These are phyloP conservation scores for Metschnikowia arizonensis DNA, from an alignment of 805 yeast genomes.

Conservation along the genomic window DNA sequence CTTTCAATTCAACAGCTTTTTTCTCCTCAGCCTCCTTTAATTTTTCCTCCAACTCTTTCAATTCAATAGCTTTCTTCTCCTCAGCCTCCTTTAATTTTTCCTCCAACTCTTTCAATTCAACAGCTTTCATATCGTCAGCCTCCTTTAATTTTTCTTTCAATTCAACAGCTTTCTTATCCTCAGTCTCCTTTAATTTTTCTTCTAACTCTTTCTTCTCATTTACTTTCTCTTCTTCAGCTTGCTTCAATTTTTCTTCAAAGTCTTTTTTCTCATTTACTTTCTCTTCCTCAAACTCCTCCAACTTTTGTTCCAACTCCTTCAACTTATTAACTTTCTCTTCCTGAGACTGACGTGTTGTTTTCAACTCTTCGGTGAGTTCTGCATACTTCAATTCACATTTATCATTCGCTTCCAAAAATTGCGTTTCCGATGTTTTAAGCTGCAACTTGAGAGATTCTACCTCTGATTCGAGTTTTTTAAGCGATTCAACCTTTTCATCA, in stretches of 20 bases:
- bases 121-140: neutral
- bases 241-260: neutral
- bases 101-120: neutral
- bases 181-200: neutral
- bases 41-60: neutral
- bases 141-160: neutral
- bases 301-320: conserved; percentile 1
- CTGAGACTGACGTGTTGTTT: neutral
- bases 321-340: conserved; percentile 4
- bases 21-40: neutral
- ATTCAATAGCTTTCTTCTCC: neutral
- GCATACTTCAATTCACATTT: neutral
- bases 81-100: neutral
- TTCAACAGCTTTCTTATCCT: neutral
- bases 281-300: conserved; percentile 6
- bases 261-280: neutral
- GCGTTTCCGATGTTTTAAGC: conserved; percentile 2
- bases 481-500: conserved; percentile 1
- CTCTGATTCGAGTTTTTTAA: conserved; percentile 2
- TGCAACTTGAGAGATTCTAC: conserved; percentile 8
- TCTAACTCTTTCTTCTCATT: neutral
- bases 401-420: neutral
- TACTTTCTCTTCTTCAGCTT: conserved; percentile 5
- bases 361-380: neutral
- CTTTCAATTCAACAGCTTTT: neutral